These are phyloP conservation scores for Zangia roseola DNA, from an alignment of 768 basidiomycete genomes.

Conservation along the genomic window DNA sequence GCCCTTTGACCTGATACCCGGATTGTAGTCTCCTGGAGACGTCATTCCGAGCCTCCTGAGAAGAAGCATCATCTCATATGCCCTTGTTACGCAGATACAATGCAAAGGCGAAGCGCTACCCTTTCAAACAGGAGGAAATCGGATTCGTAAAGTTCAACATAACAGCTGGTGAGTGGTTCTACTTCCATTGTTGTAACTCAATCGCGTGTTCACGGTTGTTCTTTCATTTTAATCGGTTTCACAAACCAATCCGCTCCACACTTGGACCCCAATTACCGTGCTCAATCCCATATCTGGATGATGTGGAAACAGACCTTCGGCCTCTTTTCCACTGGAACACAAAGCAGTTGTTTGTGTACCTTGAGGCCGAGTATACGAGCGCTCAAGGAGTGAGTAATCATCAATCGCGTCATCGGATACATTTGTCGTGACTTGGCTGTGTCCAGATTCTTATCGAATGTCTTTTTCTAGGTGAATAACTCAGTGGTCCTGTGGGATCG, in stretches of 20 bases:
- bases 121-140: slow-evolving; percentile 65
- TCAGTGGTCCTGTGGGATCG: slow-evolving; percentile 91
- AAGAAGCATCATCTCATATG: slow-evolving; percentile 12
- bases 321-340: slow-evolving; percentile 95
- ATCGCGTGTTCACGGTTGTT: slow-evolving; percentile 24
- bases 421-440: slow-evolving; percentile 10
- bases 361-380: slow-evolving; percentile 81
- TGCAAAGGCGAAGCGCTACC: slow-evolving; percentile 52
- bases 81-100: slow-evolving; percentile 37
- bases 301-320: slow-evolving; percentile 56
- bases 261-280: slow-evolving; percentile 15
- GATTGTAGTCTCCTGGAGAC: slow-evolving; percentile 6
- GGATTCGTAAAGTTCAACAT: slow-evolving; percentile 82
- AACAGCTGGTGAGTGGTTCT: slow-evolving; percentile 58
- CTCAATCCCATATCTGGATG: slow-evolving; percentile 4
- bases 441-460: slow-evolving; percentile 7
- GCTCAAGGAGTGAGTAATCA: slow-evolving; percentile 59
- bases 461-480: slow-evolving; percentile 54
- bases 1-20: neutral
- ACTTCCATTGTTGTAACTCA: slow-evolving; percentile 27
- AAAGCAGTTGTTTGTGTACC: slow-evolving; percentile 89
- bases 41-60: slow-evolving; percentile 10
- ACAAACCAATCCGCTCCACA: slow-evolving; percentile 10
- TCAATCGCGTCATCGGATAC: neutral
- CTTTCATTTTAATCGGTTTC: slow-evolving; percentile 25